Evolutionary conservation across 2,329 filamentous ascomycete genomes (phyloP).

Genomic region (Cadophora gregata): DNA sequence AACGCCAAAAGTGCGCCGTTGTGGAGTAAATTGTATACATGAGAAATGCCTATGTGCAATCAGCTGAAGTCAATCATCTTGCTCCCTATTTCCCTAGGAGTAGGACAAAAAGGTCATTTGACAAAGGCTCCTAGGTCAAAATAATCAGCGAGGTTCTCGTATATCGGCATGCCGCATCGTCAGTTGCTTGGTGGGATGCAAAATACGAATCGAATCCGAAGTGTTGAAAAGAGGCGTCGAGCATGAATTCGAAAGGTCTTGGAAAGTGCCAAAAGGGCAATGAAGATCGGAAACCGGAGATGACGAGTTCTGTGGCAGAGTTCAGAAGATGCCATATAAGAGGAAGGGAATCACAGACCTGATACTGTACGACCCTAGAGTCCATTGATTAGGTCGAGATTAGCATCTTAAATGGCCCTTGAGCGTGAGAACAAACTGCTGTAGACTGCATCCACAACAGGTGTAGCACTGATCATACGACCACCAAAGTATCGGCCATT

Average conservation of each 20-base stretch:
- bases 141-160: constrained; percentile 41
- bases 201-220: too few species aligned
- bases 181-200: not conserved
- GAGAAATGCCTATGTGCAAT: constrained; percentile 34
- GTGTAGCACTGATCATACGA: constrained; percentile 89
- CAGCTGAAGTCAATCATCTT: constrained; percentile 33
- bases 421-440: constrained; percentile 92
- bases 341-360: constrained; percentile 30
- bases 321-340: constrained; percentile 10
- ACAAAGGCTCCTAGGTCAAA: constrained; percentile 36
- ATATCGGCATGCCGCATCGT: constrained; percentile 20
- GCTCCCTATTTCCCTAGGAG: constrained; percentile 24
- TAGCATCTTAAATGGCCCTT: constrained; percentile 71
- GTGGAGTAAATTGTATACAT: constrained; percentile 22
- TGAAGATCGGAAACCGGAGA: not conserved
- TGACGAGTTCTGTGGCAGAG: not conserved
- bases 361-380: constrained; percentile 41
- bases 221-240: not conserved
- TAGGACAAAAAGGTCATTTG: constrained; percentile 20
- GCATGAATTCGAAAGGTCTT: not conserved
- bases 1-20: constrained; percentile 2
- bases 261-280: not conserved
- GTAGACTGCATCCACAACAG: constrained; percentile 98
- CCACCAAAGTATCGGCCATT: constrained; percentile 97
- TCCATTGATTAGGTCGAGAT: constrained; percentile 35